A percentile compares a stretch with the other conserved stretches of the same genome.
phyloP scores from a whole-genome alignment of 2,329 filamentous ascomycete genomes.

The Talaromyces pinophilus region DNA sequence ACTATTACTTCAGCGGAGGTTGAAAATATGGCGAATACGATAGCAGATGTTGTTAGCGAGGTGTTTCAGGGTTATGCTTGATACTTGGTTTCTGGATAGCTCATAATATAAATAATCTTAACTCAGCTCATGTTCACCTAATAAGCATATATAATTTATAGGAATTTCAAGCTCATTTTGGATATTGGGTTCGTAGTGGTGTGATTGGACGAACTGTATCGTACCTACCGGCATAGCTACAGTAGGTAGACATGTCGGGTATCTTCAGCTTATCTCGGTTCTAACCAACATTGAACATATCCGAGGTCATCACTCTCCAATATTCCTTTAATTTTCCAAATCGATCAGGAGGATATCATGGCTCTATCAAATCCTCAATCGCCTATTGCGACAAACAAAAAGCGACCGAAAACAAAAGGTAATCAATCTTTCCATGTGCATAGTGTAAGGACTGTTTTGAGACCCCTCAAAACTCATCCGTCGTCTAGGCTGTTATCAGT shows the following conservation, averaged over 20 bases:
- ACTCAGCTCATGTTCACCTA: neutral
- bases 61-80: neutral
- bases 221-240: too few species aligned
- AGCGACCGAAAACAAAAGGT: neutral
- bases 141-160: neutral
- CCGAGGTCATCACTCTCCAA: neutral
- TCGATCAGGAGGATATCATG: neutral
- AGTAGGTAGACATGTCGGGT: too few species aligned
- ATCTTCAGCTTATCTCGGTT: neutral
- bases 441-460: neutral
- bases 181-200: neutral
- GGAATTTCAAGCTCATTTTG: neutral
- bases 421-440: neutral
- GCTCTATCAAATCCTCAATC: neutral
- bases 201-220: slow-evolving; percentile 4
- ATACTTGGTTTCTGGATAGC: neutral
- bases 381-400: neutral
- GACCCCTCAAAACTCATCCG: neutral
- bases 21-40: neutral
- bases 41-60: neutral
- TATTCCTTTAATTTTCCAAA: neutral
- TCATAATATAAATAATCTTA: neutral
- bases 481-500: slow-evolving; percentile 8
- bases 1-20: neutral
- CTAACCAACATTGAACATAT: neutral